Evolutionary conservation across 2,329 filamentous ascomycete species (phyloP).

Genomic region (Dactylellina drechsleri): DNA sequence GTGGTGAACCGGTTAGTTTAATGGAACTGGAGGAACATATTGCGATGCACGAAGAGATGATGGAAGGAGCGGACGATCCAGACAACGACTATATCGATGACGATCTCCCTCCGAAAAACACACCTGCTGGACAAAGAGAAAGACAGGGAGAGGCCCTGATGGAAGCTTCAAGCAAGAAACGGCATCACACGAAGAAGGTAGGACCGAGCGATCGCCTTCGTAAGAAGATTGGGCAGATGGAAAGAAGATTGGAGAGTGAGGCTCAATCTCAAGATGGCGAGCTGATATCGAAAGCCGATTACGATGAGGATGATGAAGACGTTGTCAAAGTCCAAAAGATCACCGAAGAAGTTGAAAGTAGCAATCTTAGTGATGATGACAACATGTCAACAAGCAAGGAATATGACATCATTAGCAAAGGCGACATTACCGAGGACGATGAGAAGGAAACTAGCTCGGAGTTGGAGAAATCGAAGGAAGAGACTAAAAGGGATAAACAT

Average conservation of each 20-base stretch:
- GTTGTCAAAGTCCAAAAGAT: slow-evolving; percentile 29
- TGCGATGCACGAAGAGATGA: slow-evolving; percentile 28
- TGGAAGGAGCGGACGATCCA: slow-evolving; percentile 21
- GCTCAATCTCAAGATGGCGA: slow-evolving; percentile 14
- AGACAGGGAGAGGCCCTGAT: slow-evolving; percentile 37
- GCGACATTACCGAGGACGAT: slow-evolving; percentile 31
- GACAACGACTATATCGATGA: slow-evolving; percentile 19
- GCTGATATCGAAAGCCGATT: slow-evolving; percentile 22
- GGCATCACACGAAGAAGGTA: slow-evolving; percentile 37
- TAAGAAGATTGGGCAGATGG: slow-evolving; percentile 43
- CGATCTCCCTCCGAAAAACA: neutral
- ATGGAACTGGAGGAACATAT: slow-evolving; percentile 38
- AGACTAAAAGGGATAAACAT: neutral
- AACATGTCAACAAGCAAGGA: slow-evolving; percentile 29
- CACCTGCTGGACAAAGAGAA: slow-evolving; percentile 18
- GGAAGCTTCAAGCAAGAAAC: slow-evolving; percentile 43
- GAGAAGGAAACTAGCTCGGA: slow-evolving; percentile 6
- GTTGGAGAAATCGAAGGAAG: slow-evolving; percentile 1
- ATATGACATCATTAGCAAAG: slow-evolving; percentile 39
- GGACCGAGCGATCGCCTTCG: slow-evolving; percentile 29
- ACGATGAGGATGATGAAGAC: slow-evolving; percentile 34
- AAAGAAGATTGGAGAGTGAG: slow-evolving; percentile 40
- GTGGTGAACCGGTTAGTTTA: slow-evolving; percentile 47
- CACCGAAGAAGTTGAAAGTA: neutral
- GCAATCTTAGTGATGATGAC: slow-evolving; percentile 15